Percentiles rank a stretch among this genome's conserved stretches.
Conservation (phyloP, 306 rosid species). For the Pterocarpus macrocarpus region DNA sequence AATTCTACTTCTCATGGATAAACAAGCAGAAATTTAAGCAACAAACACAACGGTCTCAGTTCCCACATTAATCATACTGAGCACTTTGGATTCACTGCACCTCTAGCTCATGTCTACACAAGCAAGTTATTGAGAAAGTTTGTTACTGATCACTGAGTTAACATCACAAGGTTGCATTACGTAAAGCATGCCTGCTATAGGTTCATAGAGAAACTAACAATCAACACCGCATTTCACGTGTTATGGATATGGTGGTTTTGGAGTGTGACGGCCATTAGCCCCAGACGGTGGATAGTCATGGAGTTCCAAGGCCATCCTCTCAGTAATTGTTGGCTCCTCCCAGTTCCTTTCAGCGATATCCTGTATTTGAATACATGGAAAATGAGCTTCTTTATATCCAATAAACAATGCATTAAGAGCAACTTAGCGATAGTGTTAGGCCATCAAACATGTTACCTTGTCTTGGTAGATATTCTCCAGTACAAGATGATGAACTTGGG, state of each 20-base stretch:
- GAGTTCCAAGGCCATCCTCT: constrained; percentile 78
- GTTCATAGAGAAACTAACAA: constrained; percentile 31
- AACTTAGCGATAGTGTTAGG: neutral
- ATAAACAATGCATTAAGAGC: neutral
- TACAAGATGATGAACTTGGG: constrained; percentile 46
- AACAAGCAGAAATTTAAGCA: neutral
- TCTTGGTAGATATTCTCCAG: constrained; percentile 40
- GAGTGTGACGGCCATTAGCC: constrained; percentile 91
- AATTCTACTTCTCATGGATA: neutral
- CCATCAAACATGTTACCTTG: constrained; percentile 45
- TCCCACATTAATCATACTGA: neutral
- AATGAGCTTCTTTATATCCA: no score
- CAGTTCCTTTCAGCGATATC: neutral
- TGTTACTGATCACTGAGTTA: constrained; percentile 24
- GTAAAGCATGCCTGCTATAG: neutral
- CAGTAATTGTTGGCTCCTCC: constrained; percentile 17
- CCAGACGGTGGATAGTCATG: constrained; percentile 89
- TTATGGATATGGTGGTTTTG: constrained; percentile 63
- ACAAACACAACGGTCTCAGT: constrained; percentile 25
- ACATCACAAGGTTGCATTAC: neutral
- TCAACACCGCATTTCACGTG: constrained; percentile 45
- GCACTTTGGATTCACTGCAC: constrained; percentile 7
- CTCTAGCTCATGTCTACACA: constrained; percentile 37
- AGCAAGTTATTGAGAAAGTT: constrained; percentile 44
- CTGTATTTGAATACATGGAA: neutral